Evolutionary conservation across 1,284 basidiomycete species (phyloP).

Genomic region (Austroboletus rostrupii): DNA sequence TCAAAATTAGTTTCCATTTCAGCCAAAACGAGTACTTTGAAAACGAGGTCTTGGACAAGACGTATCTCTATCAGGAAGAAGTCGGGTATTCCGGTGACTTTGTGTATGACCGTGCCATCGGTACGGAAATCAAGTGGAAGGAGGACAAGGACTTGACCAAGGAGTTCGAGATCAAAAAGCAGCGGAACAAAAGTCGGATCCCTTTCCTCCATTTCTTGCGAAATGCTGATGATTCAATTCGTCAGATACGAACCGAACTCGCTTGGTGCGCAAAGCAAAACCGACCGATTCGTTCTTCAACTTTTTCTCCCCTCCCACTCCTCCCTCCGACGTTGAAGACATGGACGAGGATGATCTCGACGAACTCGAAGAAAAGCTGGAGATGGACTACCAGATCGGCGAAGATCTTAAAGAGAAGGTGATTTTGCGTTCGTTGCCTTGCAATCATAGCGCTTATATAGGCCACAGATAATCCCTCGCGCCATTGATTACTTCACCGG

Average conservation of each 20-base stretch:
- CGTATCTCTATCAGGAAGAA: conserved; percentile 92
- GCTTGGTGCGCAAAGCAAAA: conserved; percentile 84
- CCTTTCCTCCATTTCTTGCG: conserved; percentile 2
- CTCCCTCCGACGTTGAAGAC: conserved; percentile 70
- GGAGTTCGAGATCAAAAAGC: conserved; percentile 98
- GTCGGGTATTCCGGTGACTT: conserved; percentile 94
- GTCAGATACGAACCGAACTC: conserved; percentile 87
- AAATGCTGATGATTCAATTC: conserved; percentile 7
- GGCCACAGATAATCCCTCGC: conserved; percentile 79
- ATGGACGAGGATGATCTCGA: conserved; percentile 84
- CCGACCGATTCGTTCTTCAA: conserved; percentile 95
- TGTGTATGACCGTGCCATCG: conserved; percentile 90
- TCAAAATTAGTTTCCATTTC: conserved; percentile 88
- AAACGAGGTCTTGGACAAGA: conserved; percentile 85
- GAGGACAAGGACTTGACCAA: conserved; percentile 97
- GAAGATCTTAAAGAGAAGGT: conserved; percentile 98
- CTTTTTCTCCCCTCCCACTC: conserved; percentile 89
- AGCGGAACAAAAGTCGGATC: conserved; percentile 90
- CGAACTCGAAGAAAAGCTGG: conserved; percentile 88
- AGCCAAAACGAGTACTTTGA: conserved; percentile 84
- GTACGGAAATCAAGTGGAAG: conserved; percentile 93
- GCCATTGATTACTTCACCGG: conserved; percentile 97
- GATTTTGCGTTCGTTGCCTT: conserved; percentile 6
- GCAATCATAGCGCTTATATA: conserved; percentile 9
- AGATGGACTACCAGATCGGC: conserved; percentile 97